Conservation (phyloP, 164 flowering plant species). For the Vitis labrusca region DNA sequence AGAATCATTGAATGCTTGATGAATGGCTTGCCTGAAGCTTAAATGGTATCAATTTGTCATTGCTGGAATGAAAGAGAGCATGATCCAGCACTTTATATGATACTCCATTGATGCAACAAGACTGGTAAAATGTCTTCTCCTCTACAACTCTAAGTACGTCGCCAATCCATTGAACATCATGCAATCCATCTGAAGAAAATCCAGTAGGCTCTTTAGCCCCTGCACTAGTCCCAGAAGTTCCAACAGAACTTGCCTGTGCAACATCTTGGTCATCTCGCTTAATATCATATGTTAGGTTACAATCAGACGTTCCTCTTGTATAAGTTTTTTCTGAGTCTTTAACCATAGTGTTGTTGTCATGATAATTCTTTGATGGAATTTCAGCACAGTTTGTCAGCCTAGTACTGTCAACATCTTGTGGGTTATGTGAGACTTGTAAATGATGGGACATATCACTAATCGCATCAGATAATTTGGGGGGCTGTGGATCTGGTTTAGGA, state of each 20-base stretch:
- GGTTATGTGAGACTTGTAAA: conserved; percentile 18
- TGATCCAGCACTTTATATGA: conserved; percentile 66
- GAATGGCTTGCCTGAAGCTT: conserved; percentile 64
- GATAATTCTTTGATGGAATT: conserved; percentile 22
- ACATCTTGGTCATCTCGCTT: conserved; percentile 28
- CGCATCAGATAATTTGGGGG: conserved; percentile 22
- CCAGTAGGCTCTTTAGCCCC: conserved; percentile 22
- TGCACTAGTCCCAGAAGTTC: conserved; percentile 18
- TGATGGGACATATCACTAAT: conserved; percentile 11
- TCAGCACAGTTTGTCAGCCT: conserved; percentile 20
- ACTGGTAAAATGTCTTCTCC: conserved; percentile 52
- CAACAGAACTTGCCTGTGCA: conserved; percentile 26
- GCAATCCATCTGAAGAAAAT: conserved; percentile 32
- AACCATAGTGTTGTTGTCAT: conserved; percentile 4
- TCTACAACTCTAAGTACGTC: conserved; percentile 46
- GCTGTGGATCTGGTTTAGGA: conserved; percentile 20
- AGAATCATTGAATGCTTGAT: neutral
- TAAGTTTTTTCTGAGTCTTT: conserved; percentile 13
- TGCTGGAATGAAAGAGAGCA: conserved; percentile 54
- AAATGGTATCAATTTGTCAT: conserved; percentile 50
- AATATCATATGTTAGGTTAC: conserved; percentile 17
- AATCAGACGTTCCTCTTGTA: conserved; percentile 19
- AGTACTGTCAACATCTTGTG: conserved; percentile 16
- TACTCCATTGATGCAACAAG: conserved; percentile 63
- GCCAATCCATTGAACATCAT: conserved; percentile 68